Evolutionary conservation across 2,329 filamentous ascomycete genomes (phyloP).

Genomic region (Capronia americana): DNA sequence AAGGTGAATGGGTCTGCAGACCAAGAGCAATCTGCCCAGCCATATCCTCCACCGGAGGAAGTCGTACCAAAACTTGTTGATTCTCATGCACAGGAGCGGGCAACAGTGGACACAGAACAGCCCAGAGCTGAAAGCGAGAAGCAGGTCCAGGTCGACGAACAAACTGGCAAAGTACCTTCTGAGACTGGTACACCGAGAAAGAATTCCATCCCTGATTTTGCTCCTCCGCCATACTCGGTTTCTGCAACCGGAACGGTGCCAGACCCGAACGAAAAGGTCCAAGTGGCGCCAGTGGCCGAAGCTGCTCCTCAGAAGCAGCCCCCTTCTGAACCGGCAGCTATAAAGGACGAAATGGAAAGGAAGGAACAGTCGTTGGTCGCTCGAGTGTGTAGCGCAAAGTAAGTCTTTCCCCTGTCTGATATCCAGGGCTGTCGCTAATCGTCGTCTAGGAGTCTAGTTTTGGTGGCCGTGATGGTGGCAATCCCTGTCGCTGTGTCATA

Average conservation of each 20-base stretch:
- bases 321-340: background rate
- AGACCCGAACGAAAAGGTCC: background rate
- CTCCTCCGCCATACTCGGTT: conserved; percentile 33
- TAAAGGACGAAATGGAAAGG: conserved; percentile 6
- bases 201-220: conserved; percentile 31
- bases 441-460: conserved; percentile 14
- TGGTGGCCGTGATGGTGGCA: conserved; percentile 27
- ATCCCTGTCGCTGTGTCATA: conserved; percentile 29
- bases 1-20: background rate
- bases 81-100: background rate
- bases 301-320: conserved; percentile 3
- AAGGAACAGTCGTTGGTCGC: conserved; percentile 23
- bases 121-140: background rate
- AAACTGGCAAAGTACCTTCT: background rate
- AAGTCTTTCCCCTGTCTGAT: background rate
- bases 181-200: conserved; percentile 21
- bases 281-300: background rate
- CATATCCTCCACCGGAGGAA: conserved; percentile 4
- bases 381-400: conserved; percentile 21
- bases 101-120: background rate
- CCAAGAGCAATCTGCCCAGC: background rate
- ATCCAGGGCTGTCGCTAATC: conserved; percentile 7
- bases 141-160: background rate
- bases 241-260: background rate
- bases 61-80: background rate